Evolutionary conservation across 805 yeast genomes (phyloP).

Genomic region (Candida pseudofarinosa): DNA sequence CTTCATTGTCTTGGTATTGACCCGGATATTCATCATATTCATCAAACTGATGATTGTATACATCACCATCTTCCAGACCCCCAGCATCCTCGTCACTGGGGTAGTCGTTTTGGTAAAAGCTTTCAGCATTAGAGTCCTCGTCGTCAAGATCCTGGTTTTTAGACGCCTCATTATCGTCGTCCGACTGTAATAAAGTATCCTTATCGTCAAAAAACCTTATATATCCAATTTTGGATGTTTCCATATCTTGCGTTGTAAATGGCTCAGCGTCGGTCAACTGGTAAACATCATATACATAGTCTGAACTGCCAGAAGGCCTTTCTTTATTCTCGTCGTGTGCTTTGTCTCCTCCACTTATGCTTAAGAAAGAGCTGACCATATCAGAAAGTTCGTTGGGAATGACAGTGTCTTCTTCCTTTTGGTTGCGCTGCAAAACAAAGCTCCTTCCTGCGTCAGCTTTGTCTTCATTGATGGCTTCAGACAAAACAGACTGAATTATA

Average conservation of each 20-base stretch:
- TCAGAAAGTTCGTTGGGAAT: conserved; percentile 65
- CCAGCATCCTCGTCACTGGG: conserved; percentile 87
- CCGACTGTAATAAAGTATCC: conserved; percentile 35
- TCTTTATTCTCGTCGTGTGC: neutral
- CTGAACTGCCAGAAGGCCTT: conserved; percentile 29
- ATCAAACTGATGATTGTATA: neutral
- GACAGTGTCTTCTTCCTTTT: conserved; percentile 27
- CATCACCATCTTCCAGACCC: conserved; percentile 12
- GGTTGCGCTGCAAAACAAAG: conserved; percentile 33
- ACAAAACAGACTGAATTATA: conserved; percentile 20
- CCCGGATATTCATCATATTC: neutral
- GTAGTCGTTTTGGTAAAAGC: conserved; percentile 86
- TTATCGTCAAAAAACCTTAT: conserved; percentile 55
- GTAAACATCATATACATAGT: conserved; percentile 90
- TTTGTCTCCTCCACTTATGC: conserved; percentile 16
- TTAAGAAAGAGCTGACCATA: conserved; percentile 64
- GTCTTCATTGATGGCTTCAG: conserved; percentile 15
- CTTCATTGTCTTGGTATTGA: neutral
- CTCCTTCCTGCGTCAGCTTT: conserved; percentile 16
- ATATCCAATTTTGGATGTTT: conserved; percentile 48
- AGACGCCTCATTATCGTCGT: conserved; percentile 33
- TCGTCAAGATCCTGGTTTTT: conserved; percentile 50
- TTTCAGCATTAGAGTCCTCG: conserved; percentile 88
- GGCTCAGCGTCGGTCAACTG: conserved; percentile 28
- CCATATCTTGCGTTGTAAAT: conserved; percentile 45